Evolutionary conservation across 495 filamentous ascomycete genomes (phyloP), one percentile per base, ranked within the genome.

Genomic region (Lindgomyces ingoldianus): DNA sequence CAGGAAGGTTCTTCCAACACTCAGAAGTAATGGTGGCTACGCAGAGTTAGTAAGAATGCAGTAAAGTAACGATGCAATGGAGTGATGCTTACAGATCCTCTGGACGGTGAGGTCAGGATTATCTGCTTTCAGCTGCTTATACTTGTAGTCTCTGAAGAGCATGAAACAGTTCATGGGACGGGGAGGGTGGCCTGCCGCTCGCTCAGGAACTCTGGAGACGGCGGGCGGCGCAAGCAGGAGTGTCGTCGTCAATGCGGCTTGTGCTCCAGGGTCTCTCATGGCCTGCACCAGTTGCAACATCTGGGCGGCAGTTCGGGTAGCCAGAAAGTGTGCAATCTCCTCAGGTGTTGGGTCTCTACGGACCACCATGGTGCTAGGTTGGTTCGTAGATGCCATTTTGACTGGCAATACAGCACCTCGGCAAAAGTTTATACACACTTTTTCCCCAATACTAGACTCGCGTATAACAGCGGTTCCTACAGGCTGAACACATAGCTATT

Each of bases 161-260:
- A 55, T 55, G 25, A 24, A 55, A 12, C 33, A 57, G 39, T 57
- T 57, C 39, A 57, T 57, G 54, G 33, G 54, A 11, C 54, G 39
- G 11, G 30, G 54, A 25, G 54, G 30, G n/a, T n/a, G n/a, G n/a
- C n/a, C n/a, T n/a, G n/a, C n/a, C n/a, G n/a, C n/a, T n/a, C n/a
- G n/a, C n/a, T n/a, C n/a, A n/a, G n/a, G n/a, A n/a, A n/a, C n/a
- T 22, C 11, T 39, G 14, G 33, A n/a, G 16, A 18, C 53, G 9
- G 42, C 12, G 19, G 22, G 11, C 10, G 42, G 1, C 48, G 56
- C 33, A 6, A n/a, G n/a, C 11, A 57, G 25, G 19, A 56, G 24
- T 16, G 22, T 49, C 41, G 14, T 26, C 24, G 22, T 49, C 4
- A 59, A 49, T 36, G 27, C 16, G 33, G 52, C 52, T 26, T 56